Conservation (phyloP, 2,329 filamentous ascomycete genomes). For the Pezicula carpinea region DNA sequence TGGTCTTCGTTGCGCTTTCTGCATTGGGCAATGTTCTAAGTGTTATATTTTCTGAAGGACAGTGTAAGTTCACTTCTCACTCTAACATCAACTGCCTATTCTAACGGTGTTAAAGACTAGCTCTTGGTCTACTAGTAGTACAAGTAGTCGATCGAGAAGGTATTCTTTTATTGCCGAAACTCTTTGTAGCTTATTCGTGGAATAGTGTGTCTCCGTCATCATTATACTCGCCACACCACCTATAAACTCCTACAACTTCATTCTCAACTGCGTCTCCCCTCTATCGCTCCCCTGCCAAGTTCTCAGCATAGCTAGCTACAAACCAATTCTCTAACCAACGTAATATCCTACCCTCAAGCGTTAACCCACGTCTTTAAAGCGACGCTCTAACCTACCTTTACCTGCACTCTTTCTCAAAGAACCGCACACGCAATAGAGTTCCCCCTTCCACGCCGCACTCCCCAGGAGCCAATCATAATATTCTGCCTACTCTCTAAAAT, state of each 20-base stretch:
- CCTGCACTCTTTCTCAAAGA: slow-evolving; percentile 39
- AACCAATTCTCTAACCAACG: slow-evolving; percentile 29
- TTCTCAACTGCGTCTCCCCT: slow-evolving; percentile 44
- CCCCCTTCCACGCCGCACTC: slow-evolving; percentile 49
- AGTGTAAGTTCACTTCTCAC: slow-evolving; percentile 27
- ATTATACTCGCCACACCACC: slow-evolving; percentile 64
- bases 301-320: too few species aligned
- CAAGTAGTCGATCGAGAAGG: slow-evolving; percentile 64
- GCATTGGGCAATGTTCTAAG: slow-evolving; percentile 64
- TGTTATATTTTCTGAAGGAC: slow-evolving; percentile 65
- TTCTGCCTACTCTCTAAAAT: slow-evolving; percentile 59
- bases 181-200: slow-evolving; percentile 60
- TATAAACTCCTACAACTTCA: slow-evolving; percentile 63
- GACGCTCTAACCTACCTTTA: slow-evolving; percentile 50
- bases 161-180: slow-evolving; percentile 55
- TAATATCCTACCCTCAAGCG: slow-evolving; percentile 61
- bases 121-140: slow-evolving; percentile 36
- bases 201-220: slow-evolving; percentile 59
- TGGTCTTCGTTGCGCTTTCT: slow-evolving; percentile 62
- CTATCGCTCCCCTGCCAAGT: slow-evolving; percentile 1
- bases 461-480: slow-evolving; percentile 47
- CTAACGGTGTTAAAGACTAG: not conserved
- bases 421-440: slow-evolving; percentile 46
- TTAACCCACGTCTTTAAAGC: slow-evolving; percentile 51
- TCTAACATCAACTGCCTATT: not conserved